Evolutionary conservation across 805 yeast species (phyloP).

Genomic region (Candida nemodendra): DNA sequence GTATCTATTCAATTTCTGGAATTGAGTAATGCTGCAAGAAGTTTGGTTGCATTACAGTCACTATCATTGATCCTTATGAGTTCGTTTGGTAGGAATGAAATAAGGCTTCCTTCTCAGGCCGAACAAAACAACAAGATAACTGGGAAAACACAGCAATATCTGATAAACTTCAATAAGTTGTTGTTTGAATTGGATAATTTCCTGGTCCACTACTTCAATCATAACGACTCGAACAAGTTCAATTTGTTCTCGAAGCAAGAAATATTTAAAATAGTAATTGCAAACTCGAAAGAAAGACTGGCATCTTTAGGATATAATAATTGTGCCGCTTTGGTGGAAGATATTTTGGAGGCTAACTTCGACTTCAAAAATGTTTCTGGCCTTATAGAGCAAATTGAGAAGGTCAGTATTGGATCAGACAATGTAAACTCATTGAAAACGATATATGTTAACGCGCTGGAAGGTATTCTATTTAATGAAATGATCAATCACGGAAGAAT

Average conservation of each 20-base stretch:
- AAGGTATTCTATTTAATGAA: constrained; percentile 12
- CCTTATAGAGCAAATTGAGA: constrained; percentile 20
- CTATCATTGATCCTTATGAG: constrained; percentile 18
- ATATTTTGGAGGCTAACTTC: constrained; percentile 16
- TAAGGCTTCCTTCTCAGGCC: constrained; percentile 8
- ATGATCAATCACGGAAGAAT: constrained; percentile 6
- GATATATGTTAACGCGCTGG: constrained; percentile 16
- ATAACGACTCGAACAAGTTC: constrained; percentile 13
- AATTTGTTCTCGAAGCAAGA: constrained; percentile 17
- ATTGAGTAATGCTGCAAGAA: constrained; percentile 11
- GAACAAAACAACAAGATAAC: not conserved
- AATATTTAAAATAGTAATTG: constrained; percentile 13
- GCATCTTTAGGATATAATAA: not conserved
- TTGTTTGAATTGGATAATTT: constrained; percentile 14
- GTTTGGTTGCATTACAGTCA: constrained; percentile 17
- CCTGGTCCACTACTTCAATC: constrained; percentile 12
- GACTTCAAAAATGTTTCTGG: constrained; percentile 16
- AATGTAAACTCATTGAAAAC: constrained; percentile 17
- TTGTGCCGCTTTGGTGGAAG: not conserved
- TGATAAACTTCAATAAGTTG: constrained; percentile 12
- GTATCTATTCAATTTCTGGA: constrained; percentile 16
- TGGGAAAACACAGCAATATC: constrained; percentile 8
- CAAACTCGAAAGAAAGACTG: constrained; percentile 9
- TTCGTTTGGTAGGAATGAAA: constrained; percentile 6
- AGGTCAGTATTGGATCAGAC: constrained; percentile 17